phyloP scores from a whole-genome alignment of 225 moss, liverwort and hornwort genomes.

The Polytrichum formosum region DNA sequence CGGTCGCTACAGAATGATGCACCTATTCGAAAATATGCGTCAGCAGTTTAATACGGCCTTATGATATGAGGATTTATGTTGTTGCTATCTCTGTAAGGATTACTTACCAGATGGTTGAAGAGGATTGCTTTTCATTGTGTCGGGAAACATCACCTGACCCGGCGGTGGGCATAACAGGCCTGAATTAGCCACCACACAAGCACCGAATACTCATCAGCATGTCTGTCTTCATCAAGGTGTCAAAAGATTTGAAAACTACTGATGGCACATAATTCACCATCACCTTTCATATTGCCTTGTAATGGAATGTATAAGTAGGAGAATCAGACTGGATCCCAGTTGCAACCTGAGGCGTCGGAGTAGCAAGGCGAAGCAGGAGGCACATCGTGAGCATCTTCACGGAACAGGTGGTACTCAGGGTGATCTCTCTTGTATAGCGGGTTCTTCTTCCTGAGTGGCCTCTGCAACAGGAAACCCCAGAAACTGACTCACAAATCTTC shows the following conservation, averaged over 20 bases:
- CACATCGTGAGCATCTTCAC: constrained; percentile 5
- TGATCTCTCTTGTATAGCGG: constrained; percentile 2
- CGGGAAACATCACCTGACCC: neutral
- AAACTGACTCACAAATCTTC: too few relatives aligned
- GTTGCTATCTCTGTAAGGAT: neutral
- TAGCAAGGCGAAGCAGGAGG: constrained; percentile 4
- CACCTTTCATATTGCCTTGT: too few relatives aligned
- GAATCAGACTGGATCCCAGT: neutral
- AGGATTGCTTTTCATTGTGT: constrained; percentile 5
- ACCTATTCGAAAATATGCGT: neutral
- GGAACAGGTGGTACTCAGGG: neutral
- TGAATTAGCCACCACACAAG: neutral
- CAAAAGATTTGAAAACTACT: neutral
- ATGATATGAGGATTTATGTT: neutral
- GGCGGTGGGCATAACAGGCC: neutral
- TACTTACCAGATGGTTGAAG: constrained; percentile 5
- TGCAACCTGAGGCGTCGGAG: constrained; percentile 4
- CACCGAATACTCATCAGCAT: neutral
- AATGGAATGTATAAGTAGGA: too few relatives aligned
- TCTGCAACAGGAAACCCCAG: neutral
- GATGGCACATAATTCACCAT: too few relatives aligned
- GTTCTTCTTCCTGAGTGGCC: constrained; percentile 4
- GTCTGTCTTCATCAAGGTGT: neutral
- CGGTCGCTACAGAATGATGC: neutral
- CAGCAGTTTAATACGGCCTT: neutral